Conservation (phyloP, 2,329 filamentous ascomycete genomes). For the Colletotrichum sidae region DNA sequence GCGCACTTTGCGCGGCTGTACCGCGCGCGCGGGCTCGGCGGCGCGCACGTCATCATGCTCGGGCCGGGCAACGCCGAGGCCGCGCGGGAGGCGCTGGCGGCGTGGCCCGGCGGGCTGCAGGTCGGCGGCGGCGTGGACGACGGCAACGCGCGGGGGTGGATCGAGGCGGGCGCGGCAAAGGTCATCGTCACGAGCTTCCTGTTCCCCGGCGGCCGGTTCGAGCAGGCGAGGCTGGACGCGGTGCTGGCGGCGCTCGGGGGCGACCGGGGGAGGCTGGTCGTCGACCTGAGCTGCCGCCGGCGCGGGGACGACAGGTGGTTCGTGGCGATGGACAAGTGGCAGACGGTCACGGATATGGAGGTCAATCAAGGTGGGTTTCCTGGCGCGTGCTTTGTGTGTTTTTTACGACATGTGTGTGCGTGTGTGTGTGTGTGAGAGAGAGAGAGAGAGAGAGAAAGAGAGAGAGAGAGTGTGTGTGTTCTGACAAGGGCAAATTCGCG, state of each 20-base stretch:
- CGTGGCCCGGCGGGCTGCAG: conserved; percentile 86
- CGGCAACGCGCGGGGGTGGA: conserved; percentile 85
- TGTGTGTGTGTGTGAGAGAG: neutral
- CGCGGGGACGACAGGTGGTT: conserved; percentile 82
- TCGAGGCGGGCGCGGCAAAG: conserved; percentile 89
- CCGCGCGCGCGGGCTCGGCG: conserved; percentile 76
- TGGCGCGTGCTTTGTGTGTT: neutral
- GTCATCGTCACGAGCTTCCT: conserved; percentile 97
- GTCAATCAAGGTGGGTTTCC: conserved; percentile 75
- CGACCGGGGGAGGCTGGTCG: conserved; percentile 85
- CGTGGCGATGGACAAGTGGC: conserved; percentile 99
- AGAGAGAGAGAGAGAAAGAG: neutral
- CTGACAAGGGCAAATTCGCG: conserved; percentile 4
- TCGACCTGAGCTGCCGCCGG: conserved; percentile 91
- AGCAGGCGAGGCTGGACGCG: conserved; percentile 77
- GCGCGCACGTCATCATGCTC: conserved; percentile 97
- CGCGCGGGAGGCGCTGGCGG: conserved; percentile 78
- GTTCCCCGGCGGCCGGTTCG: conserved; percentile 87
- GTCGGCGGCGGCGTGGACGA: conserved; percentile 95
- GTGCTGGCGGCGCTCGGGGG: conserved; percentile 79
- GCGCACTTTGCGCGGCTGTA: conserved; percentile 87
- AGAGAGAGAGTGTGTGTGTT: conserved; percentile 1
- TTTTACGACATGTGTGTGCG: neutral
- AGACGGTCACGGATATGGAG: conserved; percentile 96
- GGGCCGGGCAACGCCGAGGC: conserved; percentile 88